Evolutionary conservation across 768 basidiomycete species (phyloP), one percentile per base, ranked within the genome.

Genomic region (Termitomyces sp.): DNA sequence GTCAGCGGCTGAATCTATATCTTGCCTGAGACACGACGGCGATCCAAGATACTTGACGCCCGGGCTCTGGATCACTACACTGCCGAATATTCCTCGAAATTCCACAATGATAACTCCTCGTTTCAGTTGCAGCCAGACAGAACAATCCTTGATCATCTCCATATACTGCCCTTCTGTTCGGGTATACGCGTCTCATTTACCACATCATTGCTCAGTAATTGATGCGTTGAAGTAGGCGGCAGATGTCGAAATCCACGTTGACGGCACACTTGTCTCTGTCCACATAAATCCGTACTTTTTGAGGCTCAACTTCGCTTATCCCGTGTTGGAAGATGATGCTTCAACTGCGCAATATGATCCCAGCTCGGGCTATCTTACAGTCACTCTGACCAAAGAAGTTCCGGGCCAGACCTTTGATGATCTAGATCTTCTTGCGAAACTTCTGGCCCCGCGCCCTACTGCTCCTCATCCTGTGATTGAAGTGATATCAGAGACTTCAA

Each of bases 201-300:
- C 46, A 50, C 35, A 59, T 47, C 56, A 50, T 58, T 47, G 44
- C 56, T 47, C 54, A 55, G 58, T 64, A 41, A 63, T 59, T 30
- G 28, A 60, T 43, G 43, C 49, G 57, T 61, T 50, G 66, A 74
- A 77, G 71, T 81, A 93, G 91, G 89, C 92, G 12, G 82, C 87
- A 44, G 92, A 93, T 63, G 83, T 86, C 35, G 92, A 93, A 70
- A 86, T 92, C 52, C 78, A 88, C 63, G 83, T 91, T 57, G 87
- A 91, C 67, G 83, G 83, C 55, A 82, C 82, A 30, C 71, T 88
- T 50, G 78, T 93, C 69, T 85, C 84, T 20, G 74, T 92, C 43
- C 85, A 93, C 66, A 82, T 93, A 69, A 90, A 89, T 59, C 92
- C 92, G 2, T 95, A 93, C 68, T 94, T 89, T 66, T 78, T 94